Conservation (phyloP, 345 rosid species). For the Brassica carinata region DNA sequence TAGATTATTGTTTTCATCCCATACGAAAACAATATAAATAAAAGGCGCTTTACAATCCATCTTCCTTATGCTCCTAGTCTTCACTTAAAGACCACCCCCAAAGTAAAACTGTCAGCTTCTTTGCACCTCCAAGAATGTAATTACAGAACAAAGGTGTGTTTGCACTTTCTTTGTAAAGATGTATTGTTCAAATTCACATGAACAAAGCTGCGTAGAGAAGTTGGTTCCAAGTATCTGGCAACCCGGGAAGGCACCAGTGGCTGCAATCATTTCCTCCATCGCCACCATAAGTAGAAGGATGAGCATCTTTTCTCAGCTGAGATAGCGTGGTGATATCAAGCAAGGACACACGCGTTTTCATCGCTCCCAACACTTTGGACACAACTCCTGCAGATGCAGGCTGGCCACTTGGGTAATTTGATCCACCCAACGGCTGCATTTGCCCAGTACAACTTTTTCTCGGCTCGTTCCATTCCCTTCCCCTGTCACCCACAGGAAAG, state of each 20-base stretch:
- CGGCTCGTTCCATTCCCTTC: slow-evolving; percentile 82
- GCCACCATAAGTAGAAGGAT: slow-evolving; percentile 66
- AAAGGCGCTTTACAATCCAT: slow-evolving; percentile 2
- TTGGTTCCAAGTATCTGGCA: slow-evolving; percentile 98
- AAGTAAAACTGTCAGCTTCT: slow-evolving; percentile 19
- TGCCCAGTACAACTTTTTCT: slow-evolving; percentile 68
- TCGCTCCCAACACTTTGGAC: slow-evolving; percentile 55
- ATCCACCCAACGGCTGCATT: slow-evolving; percentile 66
- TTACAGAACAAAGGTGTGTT: slow-evolving; percentile 35
- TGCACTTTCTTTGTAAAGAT: neutral
- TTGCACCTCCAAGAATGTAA: slow-evolving; percentile 41
- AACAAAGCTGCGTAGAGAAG: slow-evolving; percentile 81
- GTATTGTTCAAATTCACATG: slow-evolving; percentile 42
- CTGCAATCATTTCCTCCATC: slow-evolving; percentile 79
- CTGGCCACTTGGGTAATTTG: slow-evolving; percentile 66
- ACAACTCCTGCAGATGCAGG: slow-evolving; percentile 69
- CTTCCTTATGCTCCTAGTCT: slow-evolving; percentile 11
- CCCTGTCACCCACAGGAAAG: slow-evolving; percentile 49
- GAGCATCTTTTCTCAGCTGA: slow-evolving; percentile 90
- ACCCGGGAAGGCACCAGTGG: slow-evolving; percentile 98
- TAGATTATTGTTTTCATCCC: slow-evolving; percentile 9
- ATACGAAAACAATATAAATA: slow-evolving; percentile 22
- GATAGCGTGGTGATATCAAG: slow-evolving; percentile 88
- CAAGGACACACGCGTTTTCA: slow-evolving; percentile 64
- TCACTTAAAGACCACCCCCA: neutral